phyloP scores from a whole-genome alignment of 495 filamentous ascomycete species.

The Aspergillus panamensis region DNA sequence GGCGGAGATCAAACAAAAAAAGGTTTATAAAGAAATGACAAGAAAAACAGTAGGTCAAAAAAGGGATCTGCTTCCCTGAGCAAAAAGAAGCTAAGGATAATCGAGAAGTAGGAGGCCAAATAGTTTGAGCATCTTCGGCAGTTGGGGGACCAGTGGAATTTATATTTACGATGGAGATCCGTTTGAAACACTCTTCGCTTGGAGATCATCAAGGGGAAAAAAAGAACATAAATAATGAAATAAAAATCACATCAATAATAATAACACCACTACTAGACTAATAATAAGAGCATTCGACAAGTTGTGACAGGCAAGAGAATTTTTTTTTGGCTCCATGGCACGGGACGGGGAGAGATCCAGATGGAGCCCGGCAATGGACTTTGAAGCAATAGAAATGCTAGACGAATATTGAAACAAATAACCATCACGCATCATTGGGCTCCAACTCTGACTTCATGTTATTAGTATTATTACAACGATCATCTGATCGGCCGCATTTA shows the following conservation, averaged over 20 bases:
- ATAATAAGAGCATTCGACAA: background rate
- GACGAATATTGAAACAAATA: background rate
- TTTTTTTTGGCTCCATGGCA: constrained; percentile 14
- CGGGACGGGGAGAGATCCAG: constrained; percentile 11
- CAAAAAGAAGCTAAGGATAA: background rate
- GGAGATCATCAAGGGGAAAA: constrained; percentile 8
- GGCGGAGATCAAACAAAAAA: constrained; percentile 1
- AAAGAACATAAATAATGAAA: constrained; percentile 3
- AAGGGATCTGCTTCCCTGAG: background rate
- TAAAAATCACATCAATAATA: constrained; percentile 11
- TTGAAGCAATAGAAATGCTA: constrained; percentile 9
- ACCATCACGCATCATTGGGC: background rate
- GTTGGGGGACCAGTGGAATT: background rate
- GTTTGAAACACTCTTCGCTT: constrained; percentile 2
- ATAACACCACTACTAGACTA: no score
- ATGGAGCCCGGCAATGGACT: constrained; percentile 18
- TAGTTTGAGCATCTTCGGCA: background rate
- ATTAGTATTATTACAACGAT: background rate
- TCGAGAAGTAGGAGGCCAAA: background rate
- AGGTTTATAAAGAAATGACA: constrained; percentile 4
- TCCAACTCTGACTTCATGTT: background rate
- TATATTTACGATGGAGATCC: constrained; percentile 8
- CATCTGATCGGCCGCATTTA: no score
- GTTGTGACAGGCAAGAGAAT: constrained; percentile 3
- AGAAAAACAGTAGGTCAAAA: background rate